Base-by-base conservation (phyloP, 768 basidiomycete species). In the Leccinum boreale region DNA sequence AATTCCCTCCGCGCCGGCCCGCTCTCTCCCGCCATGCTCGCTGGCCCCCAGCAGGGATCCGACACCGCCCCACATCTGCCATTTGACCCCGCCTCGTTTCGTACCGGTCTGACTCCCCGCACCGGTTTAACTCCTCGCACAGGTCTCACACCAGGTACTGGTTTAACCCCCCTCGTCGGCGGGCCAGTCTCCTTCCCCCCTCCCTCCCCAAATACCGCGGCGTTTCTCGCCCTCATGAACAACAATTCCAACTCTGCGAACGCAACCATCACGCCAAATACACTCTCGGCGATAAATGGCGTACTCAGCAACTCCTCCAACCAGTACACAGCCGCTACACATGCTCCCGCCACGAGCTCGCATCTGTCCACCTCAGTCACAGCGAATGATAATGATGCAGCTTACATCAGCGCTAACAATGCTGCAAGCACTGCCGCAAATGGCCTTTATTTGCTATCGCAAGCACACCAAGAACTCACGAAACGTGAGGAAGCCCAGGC, bases 401-500 rank as follows among this genome's bases (percentile, higher is more conserved):
- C 65, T 57, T 79, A 75, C 49, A 72, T 69, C 60, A 75, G 77
- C 21, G 75, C 88, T 3, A 79, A 79, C 50, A 85, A 76, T 44
- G 83, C 89, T 9, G 79, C 92, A 2, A 82, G 73, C 46, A 79
- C 84, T 19, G 92, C 93, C 54, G 89, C 93, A 52, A 97, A 96
- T 69, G 94, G 95, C 26, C 84, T 98, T 48, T 98, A 95, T 76
- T 79, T 98, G 50, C 85, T 98, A 53, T 89, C 87, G 1, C 94
- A 98, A 74, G 95, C 94, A 26, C 94, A 97, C 70, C 94, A 97
- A 71, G 94, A 96, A 78, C 85, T 97, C 58, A 92, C 91, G 36
- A 96, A 95, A 76, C 85, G 92, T n/a, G 94, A 96, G 73, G 90
- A 92, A 70, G 86, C 87, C 0, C 85, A 89, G 68, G 82, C 82